A percentile compares a stretch with the other conserved stretches of the same genome.
Evolutionary conservation across 2,329 filamentous ascomycete species (phyloP).

Genomic region (Lachnellula subtilissima): DNA sequence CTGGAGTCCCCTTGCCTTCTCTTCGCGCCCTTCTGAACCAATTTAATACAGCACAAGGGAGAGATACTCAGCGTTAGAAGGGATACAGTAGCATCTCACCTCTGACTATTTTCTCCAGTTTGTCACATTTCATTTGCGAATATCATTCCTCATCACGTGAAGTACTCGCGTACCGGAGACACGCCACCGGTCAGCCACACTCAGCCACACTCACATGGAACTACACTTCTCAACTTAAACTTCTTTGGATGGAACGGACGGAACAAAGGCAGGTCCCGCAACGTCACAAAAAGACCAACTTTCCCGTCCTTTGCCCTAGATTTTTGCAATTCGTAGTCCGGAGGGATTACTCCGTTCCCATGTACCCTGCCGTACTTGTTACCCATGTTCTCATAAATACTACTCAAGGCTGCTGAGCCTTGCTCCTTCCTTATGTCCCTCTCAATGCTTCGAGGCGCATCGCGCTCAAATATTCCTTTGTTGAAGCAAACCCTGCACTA

Average conservation of each 20-base stretch:
- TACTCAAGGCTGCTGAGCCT: conserved; percentile 4
- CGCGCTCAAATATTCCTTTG: neutral
- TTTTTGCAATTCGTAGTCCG: neutral
- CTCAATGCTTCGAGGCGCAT: conserved; percentile 18
- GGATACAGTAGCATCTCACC: neutral
- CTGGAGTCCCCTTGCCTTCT: neutral
- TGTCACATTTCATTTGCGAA: neutral
- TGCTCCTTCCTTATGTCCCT: conserved; percentile 18
- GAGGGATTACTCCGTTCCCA: conserved; percentile 8
- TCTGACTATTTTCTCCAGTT: too few relatives aligned
- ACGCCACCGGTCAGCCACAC: neutral
- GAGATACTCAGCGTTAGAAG: too few relatives aligned
- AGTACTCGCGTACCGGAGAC: too few relatives aligned
- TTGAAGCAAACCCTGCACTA: neutral
- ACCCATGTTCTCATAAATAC: conserved; percentile 4
- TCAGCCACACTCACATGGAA: conserved; percentile 1
- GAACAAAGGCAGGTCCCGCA: too few relatives aligned
- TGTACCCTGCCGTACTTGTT: conserved; percentile 8
- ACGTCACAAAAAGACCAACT: neutral
- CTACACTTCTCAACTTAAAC: neutral
- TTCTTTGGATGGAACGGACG: neutral
- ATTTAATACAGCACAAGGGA: neutral
- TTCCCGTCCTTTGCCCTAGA: conserved; percentile 4
- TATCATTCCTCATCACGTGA: too few relatives aligned
- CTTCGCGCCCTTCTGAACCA: neutral